Base-by-base conservation (phyloP, 169 alveolate genomes). In the Plasmodium relictum region DNA sequence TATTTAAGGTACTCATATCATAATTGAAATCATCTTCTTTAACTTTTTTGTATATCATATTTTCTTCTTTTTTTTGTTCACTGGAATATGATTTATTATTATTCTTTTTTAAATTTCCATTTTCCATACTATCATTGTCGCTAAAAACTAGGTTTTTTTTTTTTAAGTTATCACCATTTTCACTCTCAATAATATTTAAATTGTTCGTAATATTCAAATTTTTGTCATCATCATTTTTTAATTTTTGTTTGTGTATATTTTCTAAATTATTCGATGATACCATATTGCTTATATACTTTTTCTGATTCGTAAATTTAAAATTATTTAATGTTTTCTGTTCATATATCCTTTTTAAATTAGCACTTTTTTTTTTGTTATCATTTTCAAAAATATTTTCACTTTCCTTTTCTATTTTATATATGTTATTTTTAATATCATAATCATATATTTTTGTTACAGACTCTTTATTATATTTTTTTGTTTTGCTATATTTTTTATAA, bases 1-100 rank as follows among this genome's bases (percentile, higher is more conserved):
- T 65, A 50, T 78, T 44, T 58, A 78, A 50, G 26, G 45, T 56
- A 9, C 22, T 39, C n/a, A 78, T 78, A 69, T 65, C 70, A 24
- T 78, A 63, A 20, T n/a, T 65, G 59, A 78, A 78, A 69, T 65
- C 61, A 3, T 63, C 37, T 70, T 78, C 89, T n/a, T 78, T 76
- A 74, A 78, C 48, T 26, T 63, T 63, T 22, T 42, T 58, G 8
- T 18, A 45, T 16, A n/a, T 73, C n/a, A 22, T 0, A 5, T 41
- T 73, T 58, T 42, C 69, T 26, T 37, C 9, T 73, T 4, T 8
- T 59, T 73, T 22, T 59, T 26, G 62, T 14, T 26, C 62, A 18
- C 52, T 39, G 3, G 1, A 2, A 31, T 31, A 31, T 70, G 48
- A 6, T 48, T 50, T 24, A 18, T 0, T 50, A 18, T 39, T 16